Evolutionary conservation across 1,284 basidiomycete species (phyloP).

Genomic region (Ganoderma sinense): DNA sequence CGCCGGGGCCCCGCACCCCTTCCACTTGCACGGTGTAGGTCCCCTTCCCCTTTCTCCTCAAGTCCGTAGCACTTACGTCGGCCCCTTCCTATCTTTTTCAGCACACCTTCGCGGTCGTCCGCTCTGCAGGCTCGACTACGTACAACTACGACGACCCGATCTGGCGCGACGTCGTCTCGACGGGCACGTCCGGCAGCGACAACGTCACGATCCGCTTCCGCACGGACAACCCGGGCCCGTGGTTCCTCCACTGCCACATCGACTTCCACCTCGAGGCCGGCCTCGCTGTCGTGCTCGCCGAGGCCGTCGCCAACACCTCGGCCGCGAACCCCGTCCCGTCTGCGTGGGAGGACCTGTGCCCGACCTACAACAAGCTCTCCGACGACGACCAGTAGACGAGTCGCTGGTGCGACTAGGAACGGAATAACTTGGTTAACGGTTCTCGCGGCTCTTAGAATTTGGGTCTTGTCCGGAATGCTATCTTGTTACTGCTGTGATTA

Average conservation of each 20-base stretch:
- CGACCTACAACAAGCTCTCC: slow-evolving; percentile 16
- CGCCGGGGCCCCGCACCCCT: slow-evolving; percentile 43
- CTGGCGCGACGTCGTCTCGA: slow-evolving; percentile 41
- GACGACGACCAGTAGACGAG: not conserved
- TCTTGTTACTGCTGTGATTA: no score
- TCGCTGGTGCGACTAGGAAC: not conserved
- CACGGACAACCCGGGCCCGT: slow-evolving; percentile 23
- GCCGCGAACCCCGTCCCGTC: slow-evolving; percentile 18
- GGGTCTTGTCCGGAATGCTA: no score
- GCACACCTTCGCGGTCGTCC: slow-evolving; percentile 41
- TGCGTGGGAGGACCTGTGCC: slow-evolving; percentile 22
- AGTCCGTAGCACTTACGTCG: not conserved
- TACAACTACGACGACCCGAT: slow-evolving; percentile 44
- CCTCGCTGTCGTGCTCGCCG: slow-evolving; percentile 10
- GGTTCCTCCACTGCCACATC: slow-evolving; percentile 17
- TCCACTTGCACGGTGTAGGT: slow-evolving; percentile 48
- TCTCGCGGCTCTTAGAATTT: no score
- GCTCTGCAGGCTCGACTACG: slow-evolving; percentile 35
- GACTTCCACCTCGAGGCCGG: slow-evolving; percentile 14
- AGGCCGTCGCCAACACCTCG: not conserved
- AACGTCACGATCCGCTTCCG: slow-evolving; percentile 40
- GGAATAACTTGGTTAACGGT: no score
- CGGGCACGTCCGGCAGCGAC: slow-evolving; percentile 35
- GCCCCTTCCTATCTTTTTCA: not conserved
- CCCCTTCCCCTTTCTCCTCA: not conserved